phyloP scores from a whole-genome alignment of 2,329 filamentous ascomycete genomes.

The Coniochaeta hoffmannii region DNA sequence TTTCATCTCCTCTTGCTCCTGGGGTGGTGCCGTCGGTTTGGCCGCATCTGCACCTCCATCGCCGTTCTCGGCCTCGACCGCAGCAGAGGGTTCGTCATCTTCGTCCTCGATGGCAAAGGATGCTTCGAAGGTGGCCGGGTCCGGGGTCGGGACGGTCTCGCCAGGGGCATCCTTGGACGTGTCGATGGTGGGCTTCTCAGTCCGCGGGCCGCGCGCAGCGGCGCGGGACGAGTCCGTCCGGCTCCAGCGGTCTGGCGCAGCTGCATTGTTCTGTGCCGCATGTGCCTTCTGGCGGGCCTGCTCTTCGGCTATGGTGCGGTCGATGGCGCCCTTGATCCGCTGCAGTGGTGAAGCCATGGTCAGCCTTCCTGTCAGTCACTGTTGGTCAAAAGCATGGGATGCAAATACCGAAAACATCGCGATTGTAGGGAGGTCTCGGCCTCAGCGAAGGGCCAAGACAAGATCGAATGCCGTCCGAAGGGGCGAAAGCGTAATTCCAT shows the following conservation, averaged over 20 bases:
- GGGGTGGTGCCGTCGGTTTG: conserved; percentile 5
- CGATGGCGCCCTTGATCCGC: conserved; percentile 79
- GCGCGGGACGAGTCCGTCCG: conserved; percentile 13
- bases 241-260: neutral
- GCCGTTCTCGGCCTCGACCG: conserved; percentile 27
- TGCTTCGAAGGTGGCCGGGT: conserved; percentile 79
- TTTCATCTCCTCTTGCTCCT: conserved; percentile 11
- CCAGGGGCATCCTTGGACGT: conserved; percentile 20
- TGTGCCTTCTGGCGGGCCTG: conserved; percentile 66
- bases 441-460: neutral
- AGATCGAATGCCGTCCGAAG: neutral
- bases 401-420: neutral
- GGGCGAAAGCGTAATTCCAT: neutral
- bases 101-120: conserved; percentile 86
- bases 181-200: conserved; percentile 34
- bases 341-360: conserved; percentile 24
- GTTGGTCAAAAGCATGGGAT: neutral
- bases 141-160: conserved; percentile 50
- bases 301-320: conserved; percentile 84
- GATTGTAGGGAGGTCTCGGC: neutral
- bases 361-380: neutral
- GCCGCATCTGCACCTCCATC: conserved; percentile 18
- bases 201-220: conserved; percentile 24
- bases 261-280: conserved; percentile 30
- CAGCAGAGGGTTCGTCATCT: conserved; percentile 53